Evolutionary conservation across 768 basidiomycete species (phyloP), one percentile per base, ranked within the genome.

Genomic region (Mycena vitilis): DNA sequence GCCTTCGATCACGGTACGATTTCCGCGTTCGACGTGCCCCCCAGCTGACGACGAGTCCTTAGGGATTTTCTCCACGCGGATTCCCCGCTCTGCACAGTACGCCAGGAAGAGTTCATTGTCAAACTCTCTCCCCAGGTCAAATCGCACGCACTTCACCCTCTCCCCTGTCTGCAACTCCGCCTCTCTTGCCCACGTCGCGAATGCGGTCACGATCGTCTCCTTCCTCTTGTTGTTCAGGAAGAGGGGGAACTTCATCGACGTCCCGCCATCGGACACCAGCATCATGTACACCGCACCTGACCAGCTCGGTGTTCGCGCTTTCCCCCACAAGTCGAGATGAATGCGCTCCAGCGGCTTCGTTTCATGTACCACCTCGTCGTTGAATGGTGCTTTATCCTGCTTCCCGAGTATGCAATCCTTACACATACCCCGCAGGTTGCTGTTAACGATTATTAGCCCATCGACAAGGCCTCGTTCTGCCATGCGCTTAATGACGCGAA

Each of bases 381-480:
- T 73, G 38, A 74, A 80, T 16, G 75, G 77, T 5, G 69, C 48
- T 0, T 25, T 5, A 0, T 66, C 60, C 18, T 76, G 74, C 58
- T 79, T 79, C 10, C 76, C 76, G 47, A 73, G 74, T 2, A 78
- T 71, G 60, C 79, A 79, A 51, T 75, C 73, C 34, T 78, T 62
- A 54, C 77, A 79, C 16, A 65, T 15, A 0, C 73, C 71, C 4
- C 54, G 30, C 16, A 66, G 10, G 5, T 59, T 38, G 10, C 5
- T 44, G 2, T 62, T 51, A 2, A 23, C 60, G 13, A 78, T 61
- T 3, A 68, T 42, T 2, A 81, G 48, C 0, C 77, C 76, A 13
- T 74, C 66, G 1, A 78, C 76, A 1, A 77, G 45, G 0, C 58
- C 57, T 53, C 69, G 69, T 5, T 7, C 58, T 3, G 59, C 37